Evolutionary conservation across 2,329 filamentous ascomycete species (phyloP), one percentile per base, ranked within the genome.

Genomic region (Penicillium sp.): DNA sequence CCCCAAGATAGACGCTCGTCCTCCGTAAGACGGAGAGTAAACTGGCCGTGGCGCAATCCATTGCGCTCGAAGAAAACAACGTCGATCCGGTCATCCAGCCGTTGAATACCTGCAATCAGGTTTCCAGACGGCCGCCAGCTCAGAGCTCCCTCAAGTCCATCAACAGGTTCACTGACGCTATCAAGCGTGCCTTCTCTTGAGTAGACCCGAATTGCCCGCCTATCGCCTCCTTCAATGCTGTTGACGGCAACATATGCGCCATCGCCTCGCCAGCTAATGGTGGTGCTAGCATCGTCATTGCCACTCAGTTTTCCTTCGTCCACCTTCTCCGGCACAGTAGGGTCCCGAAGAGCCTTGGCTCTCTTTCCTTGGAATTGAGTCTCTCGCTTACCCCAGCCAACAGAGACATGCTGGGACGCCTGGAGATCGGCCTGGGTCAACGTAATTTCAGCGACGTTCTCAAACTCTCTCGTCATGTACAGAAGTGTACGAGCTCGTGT

Each of bases 351-450:
- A 17, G 91, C 91, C 74, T 85, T 87, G 51, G 92, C 93, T 56
- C 92, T 85, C 65, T 90, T 91, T 44, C 94, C 94, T 67, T 97
- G 90, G 71, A 99, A 99, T 70, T 99, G 94, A 0, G 94, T 99
- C 74, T 99, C 94, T 68, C 89, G 91, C 78, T 97, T 97, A 53
- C 94, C 94, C 94, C 94, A 99, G 43, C 94, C 94, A 18, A 99
- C 93, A 17, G 91, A 95, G 51, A 97, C 94, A 77, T 97, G 92
- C 70, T 88, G 94, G 21, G 89, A 97, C n/a, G 85, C 84, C 62
- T 88, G 88, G 57, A 96, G 82, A 72, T 96, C 93, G 37, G 92
- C 90, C 0, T 78, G 69, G 0, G 83, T 84, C 70, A 97, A 85
- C 27, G 80, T 77, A 46, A 89, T 81, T 71, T 92, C 89, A 27